Base-by-base conservation (phyloP, 306 rosid species). In the Casuarina glauca region DNA sequence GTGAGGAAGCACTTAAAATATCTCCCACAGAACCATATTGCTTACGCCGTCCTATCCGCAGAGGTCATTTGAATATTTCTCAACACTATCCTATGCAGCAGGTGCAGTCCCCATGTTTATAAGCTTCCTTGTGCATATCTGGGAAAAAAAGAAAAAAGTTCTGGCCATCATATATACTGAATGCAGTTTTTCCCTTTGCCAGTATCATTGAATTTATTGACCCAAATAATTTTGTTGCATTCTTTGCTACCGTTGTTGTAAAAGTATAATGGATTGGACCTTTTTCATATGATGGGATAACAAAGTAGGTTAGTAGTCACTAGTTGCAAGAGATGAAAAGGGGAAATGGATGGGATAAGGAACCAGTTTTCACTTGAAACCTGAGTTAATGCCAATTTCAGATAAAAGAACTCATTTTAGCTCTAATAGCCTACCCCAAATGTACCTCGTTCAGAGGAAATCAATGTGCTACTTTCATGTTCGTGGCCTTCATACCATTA, bases 41-140 rank as follows among this genome's bases (percentile, higher is more conserved):
- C 71, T 80, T 95, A 83, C 85, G 80, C 13, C 98, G 97, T 54
- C 98, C 98, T 77, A 89, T 95, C 75, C 96, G 97, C 76, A 84
- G 98, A 81, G 97, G 98, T 74, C 98, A 95, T 77, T 79, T 95
- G 80, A 95, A 95, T 84, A 88, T 95, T 78, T 95, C 98, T 13
- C 89, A 74, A 78, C 84, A 91, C 82, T 95, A 95, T 91, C 79
- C 98, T 75, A 84, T 89, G 95, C 98, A 92, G 88, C 98, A 94
- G 98, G 98, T 94, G 78, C 60, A 41, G 46, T 26, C n/a, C 69
- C 12, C 42, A 20, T 42, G 67, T 75, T 72, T 74, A 39, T 73
- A 63, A 70, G 80, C 78, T 79, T 62, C 54, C 20, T 52, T 7
- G 5, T n/a, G 50, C 35, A 44, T 12, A 3, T 26, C 32, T 26